Conservation (phyloP, 495 filamentous ascomycete species). For the Annulohypoxylon stygium region DNA sequence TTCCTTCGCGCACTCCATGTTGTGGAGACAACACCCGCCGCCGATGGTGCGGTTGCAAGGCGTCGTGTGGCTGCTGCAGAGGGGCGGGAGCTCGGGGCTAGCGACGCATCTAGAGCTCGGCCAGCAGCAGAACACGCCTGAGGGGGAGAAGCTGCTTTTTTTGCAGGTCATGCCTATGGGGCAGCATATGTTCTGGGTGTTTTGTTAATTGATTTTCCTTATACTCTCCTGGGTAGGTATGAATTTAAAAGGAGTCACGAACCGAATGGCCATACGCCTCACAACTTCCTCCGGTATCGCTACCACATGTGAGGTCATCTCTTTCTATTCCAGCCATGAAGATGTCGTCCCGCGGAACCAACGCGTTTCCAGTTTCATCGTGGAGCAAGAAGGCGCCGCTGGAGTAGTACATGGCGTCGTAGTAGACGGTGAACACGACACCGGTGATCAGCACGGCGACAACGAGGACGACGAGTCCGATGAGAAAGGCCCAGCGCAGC, state of each 20-base stretch:
- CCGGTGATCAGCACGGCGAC: conserved; percentile 37
- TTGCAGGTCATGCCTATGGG: conserved; percentile 34
- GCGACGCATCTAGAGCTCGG: conserved; percentile 11
- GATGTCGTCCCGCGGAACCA: not conserved
- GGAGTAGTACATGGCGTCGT: conserved; percentile 44
- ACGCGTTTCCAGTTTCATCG: conserved; percentile 4
- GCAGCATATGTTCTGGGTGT: conserved; percentile 46
- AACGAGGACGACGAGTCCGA: conserved; percentile 40
- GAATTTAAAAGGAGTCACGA: conserved; percentile 4
- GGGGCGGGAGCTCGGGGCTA: conserved; percentile 22
- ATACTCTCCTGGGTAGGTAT: no score
- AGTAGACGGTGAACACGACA: conserved; percentile 45
- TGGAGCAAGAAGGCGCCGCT: conserved; percentile 41
- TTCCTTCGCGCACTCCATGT: conserved; percentile 28
- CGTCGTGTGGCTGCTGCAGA: conserved; percentile 13
- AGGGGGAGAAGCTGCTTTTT: conserved; percentile 32
- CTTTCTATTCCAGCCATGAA: not conserved
- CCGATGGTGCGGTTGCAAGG: conserved; percentile 31
- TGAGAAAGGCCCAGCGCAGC: conserved; percentile 42
- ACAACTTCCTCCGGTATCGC: conserved; percentile 35
- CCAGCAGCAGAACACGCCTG: conserved; percentile 42
- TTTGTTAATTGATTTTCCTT: no score
- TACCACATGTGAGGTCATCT: not conserved
- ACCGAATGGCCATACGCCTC: conserved; percentile 33
- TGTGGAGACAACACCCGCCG: conserved; percentile 40